phyloP scores from a whole-genome alignment of 2,329 filamentous ascomycete genomes.

The Beauveria rudraprayagi region DNA sequence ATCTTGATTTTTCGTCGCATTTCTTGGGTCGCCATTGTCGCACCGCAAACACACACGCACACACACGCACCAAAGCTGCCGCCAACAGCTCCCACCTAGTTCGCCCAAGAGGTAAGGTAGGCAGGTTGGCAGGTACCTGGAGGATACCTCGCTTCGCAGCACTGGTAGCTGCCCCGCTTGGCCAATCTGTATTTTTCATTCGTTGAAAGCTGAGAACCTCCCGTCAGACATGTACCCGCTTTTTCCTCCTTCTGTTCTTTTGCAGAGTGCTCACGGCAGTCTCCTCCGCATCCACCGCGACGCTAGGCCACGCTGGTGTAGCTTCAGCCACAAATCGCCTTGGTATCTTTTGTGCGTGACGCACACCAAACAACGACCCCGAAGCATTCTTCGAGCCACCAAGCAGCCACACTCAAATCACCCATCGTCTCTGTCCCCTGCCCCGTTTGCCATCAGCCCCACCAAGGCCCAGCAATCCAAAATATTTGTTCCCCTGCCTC shows the following conservation, averaged over 20 bases:
- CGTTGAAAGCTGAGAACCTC: background rate
- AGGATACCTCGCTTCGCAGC: background rate
- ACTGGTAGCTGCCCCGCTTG: background rate
- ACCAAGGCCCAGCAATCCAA: conserved; percentile 11
- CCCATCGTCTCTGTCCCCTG: background rate
- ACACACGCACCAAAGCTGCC: background rate
- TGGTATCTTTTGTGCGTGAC: background rate
- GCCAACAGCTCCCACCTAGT: background rate
- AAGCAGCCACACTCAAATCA: conserved; percentile 1
- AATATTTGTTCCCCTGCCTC: conserved; percentile 24
- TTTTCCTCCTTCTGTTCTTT: background rate
- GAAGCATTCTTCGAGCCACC: background rate
- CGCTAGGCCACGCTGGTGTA: background rate
- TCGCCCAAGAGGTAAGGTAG: background rate
- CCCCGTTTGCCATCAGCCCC: background rate
- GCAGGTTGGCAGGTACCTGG: background rate
- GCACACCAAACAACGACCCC: background rate
- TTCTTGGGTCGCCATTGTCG: background rate
- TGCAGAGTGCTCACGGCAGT: background rate
- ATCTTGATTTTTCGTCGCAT: background rate
- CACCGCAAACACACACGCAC: background rate
- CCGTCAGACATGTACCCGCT: background rate
- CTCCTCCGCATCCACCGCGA: background rate
- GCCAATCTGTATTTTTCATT: background rate
- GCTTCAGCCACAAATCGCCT: conserved; percentile 6